phyloP scores from a whole-genome alignment of 108 stramenopile species.

The Skeletonema grethae region DNA sequence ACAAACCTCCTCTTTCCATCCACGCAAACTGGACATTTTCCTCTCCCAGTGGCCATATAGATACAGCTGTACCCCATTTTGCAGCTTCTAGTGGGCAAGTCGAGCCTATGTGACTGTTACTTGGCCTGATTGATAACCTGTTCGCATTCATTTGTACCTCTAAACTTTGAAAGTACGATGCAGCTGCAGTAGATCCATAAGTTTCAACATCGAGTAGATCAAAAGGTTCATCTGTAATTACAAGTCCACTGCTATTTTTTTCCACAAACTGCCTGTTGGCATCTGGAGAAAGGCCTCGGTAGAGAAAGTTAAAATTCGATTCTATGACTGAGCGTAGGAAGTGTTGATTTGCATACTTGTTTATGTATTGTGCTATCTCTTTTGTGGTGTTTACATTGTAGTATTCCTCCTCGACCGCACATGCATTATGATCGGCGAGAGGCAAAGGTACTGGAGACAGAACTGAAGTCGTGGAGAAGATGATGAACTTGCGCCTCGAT shows the following conservation, averaged over 20 bases:
- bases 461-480: neutral
- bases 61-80: constrained; percentile 44
- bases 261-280: neutral
- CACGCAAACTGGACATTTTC: constrained; percentile 44
- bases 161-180: constrained; percentile 41
- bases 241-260: constrained; percentile 15
- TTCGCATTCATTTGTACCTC: constrained; percentile 36
- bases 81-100: constrained; percentile 45
- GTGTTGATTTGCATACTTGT: constrained; percentile 17
- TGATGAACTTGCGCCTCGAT: neutral
- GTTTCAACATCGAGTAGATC: constrained; percentile 49
- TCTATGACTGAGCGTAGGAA: constrained; percentile 25
- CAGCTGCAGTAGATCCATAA: constrained; percentile 44
- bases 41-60: constrained; percentile 59
- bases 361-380: constrained; percentile 31
- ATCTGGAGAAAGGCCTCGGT: constrained; percentile 34
- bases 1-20: constrained; percentile 38
- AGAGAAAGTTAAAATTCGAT: constrained; percentile 37
- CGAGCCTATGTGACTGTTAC: constrained; percentile 47
- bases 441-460: neutral
- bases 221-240: constrained; percentile 33
- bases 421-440: neutral
- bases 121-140: constrained; percentile 36
- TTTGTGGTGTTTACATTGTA: neutral
- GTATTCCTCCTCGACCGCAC: neutral